Evolutionary conservation across 208 protist genomes (phyloP).

Genomic region (Trichomonas tenax): DNA sequence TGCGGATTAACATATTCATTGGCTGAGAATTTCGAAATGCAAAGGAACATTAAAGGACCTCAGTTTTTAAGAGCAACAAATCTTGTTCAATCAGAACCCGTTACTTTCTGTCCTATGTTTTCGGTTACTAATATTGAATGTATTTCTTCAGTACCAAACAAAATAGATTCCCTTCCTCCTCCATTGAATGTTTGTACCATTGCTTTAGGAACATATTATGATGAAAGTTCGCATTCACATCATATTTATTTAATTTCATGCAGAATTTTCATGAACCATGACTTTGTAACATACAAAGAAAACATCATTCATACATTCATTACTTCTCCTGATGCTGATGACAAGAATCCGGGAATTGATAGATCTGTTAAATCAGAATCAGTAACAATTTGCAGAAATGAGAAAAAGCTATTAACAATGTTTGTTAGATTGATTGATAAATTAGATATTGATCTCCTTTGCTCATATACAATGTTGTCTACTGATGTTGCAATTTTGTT

Average conservation of each 20-base stretch:
- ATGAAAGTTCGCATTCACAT: neutral
- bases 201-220: neutral
- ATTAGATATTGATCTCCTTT: neutral
- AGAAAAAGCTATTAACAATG: neutral
- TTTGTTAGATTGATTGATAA: neutral
- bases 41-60: neutral
- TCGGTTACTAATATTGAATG: neutral
- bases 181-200: neutral
- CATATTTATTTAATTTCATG: neutral
- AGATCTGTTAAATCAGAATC: neutral
- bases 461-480: neutral
- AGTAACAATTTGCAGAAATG: neutral
- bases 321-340: too few relatives aligned
- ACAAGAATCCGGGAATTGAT: too few relatives aligned
- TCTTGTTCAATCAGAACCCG: neutral
- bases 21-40: neutral
- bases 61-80: neutral
- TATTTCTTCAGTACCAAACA: neutral
- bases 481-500: neutral
- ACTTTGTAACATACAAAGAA: too few relatives aligned
- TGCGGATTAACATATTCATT: neutral
- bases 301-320: too few relatives aligned
- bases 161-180: neutral
- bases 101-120: neutral
- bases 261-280: neutral